Evolutionary conservation across 2,329 filamentous ascomycete species (phyloP).

Genomic region (Fusarium foetens): DNA sequence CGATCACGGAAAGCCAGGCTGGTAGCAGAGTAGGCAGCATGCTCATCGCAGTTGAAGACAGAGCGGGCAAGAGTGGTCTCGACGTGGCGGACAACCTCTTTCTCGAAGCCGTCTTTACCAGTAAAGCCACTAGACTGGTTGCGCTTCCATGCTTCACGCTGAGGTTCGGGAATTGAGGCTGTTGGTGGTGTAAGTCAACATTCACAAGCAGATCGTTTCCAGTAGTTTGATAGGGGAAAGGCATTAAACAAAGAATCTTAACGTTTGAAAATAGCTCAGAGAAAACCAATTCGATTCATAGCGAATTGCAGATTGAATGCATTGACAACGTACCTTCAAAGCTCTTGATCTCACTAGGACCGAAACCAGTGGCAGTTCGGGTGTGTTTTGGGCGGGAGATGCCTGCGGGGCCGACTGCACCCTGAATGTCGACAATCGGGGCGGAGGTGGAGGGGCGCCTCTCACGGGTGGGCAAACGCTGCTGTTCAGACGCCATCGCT

Average conservation of each 20-base stretch:
- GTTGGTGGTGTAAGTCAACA: slow-evolving; percentile 24
- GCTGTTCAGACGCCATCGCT: slow-evolving; percentile 51
- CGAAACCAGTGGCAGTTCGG: slow-evolving; percentile 95
- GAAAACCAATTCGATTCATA: background rate
- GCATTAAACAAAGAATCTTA: background rate
- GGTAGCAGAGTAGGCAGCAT: slow-evolving; percentile 89
- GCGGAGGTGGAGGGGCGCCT: slow-evolving; percentile 83
- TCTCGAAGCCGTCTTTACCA: slow-evolving; percentile 84
- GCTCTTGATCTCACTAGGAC: slow-evolving; percentile 88
- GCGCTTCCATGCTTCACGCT: slow-evolving; percentile 81
- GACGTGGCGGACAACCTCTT: slow-evolving; percentile 90
- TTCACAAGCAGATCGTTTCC: background rate
- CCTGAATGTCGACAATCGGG: slow-evolving; percentile 86
- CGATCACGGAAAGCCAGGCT: slow-evolving; percentile 93
- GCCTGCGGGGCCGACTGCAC: slow-evolving; percentile 86
- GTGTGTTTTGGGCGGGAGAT: slow-evolving; percentile 93
- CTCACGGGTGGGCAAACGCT: slow-evolving; percentile 68
- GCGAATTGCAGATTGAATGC: background rate
- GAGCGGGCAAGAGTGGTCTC: slow-evolving; percentile 96
- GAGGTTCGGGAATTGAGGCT: slow-evolving; percentile 86
- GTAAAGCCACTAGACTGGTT: slow-evolving; percentile 74
- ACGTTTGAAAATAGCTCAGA: background rate
- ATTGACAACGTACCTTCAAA: slow-evolving; percentile 75
- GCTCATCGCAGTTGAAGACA: slow-evolving; percentile 98
- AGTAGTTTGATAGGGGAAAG: background rate